A percentile compares a stretch with the other conserved stretches of the same genome.
phyloP scores from a whole-genome alignment of 129 eudicot species.

The Helianthus annuus region HanXRQr2.0-SUNRISE NC_035448.2:124022325-124022824 shows the following conservation, averaged over 20 bases:
- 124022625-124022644: too few species aligned
- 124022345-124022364: slow-evolving; percentile 9
- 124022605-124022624: too few species aligned
- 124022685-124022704: too few species aligned
- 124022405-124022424: slow-evolving; percentile 39
- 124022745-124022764: too few species aligned
- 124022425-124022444: slow-evolving; percentile 30
- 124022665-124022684: too few species aligned
- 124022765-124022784: too few species aligned
- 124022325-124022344: slow-evolving; percentile 27
- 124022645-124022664: too few species aligned
- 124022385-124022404: slow-evolving; percentile 39
- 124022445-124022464: slow-evolving; percentile 41
- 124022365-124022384: slow-evolving; percentile 44
- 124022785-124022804: too few species aligned
- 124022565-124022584: background rate
- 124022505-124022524: slow-evolving; percentile 40
- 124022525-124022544: slow-evolving; percentile 36
- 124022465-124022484: slow-evolving; percentile 40
- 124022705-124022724: too few species aligned
- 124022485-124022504: slow-evolving; percentile 33
- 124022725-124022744: too few species aligned
- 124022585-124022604: background rate
- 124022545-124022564: slow-evolving; percentile 17
- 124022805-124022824: too few species aligned